These are phyloP conservation scores for Mikania micrantha DNA, from an alignment of 129 eudicot genomes.

Conservation along the genomic window DNA sequence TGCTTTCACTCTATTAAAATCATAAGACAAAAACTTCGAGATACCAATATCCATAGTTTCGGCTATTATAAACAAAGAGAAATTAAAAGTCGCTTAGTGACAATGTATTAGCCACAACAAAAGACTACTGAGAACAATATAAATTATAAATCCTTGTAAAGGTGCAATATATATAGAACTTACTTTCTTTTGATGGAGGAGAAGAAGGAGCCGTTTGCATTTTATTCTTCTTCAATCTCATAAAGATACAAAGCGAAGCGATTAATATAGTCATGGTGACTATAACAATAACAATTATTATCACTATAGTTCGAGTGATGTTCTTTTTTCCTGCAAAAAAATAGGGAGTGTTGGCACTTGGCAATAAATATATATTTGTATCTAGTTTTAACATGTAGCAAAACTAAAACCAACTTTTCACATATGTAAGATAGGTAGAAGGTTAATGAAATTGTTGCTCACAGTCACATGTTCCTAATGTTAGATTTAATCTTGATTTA, in stretches of 20 bases:
- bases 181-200: not conserved
- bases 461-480: too few species aligned
- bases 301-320: not conserved
- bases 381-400: too few species aligned
- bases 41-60: not conserved
- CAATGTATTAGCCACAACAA: not conserved
- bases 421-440: too few species aligned
- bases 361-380: too few species aligned
- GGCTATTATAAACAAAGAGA: not conserved
- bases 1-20: not conserved
- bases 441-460: too few species aligned
- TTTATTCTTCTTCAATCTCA: not conserved
- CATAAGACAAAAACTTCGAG: not conserved
- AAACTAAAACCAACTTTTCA: too few species aligned
- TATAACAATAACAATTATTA: not conserved
- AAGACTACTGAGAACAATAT: not conserved
- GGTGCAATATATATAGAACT: not conserved
- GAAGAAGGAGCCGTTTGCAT: not conserved
- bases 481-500: too few species aligned
- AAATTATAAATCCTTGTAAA: not conserved
- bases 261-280: not conserved
- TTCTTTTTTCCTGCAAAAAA: slow-evolving; percentile 16
- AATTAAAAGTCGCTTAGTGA: not conserved
- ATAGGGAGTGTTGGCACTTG: too few species aligned
- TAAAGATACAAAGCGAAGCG: not conserved